Percentiles rank a stretch among this genome's conserved stretches.
These are phyloP conservation scores for Hsuehochloa calcarea DNA, from an alignment of 176 grass and related monocot genomes.

Conservation along the genomic window DNA sequence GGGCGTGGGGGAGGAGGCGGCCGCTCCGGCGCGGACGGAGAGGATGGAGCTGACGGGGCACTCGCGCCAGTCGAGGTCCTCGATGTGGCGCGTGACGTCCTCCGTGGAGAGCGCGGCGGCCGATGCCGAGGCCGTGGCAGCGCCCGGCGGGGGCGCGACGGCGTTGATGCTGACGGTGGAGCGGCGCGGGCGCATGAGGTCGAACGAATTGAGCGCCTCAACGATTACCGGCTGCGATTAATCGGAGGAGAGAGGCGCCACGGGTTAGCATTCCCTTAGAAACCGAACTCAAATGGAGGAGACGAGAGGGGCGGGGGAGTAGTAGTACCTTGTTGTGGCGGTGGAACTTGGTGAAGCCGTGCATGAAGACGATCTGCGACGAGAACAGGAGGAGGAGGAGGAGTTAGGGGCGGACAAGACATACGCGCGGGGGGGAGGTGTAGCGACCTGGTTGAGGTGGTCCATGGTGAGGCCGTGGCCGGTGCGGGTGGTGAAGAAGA, in stretches of 20 bases:
- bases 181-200: constrained; percentile 53
- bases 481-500: constrained; percentile 51
- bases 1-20: not conserved
- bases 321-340: constrained; percentile 35
- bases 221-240: constrained; percentile 37
- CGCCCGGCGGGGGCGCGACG: not conserved
- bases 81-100: constrained; percentile 44
- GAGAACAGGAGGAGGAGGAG: not conserved
- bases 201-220: constrained; percentile 46
- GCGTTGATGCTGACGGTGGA: constrained; percentile 45
- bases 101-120: constrained; percentile 40
- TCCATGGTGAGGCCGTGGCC: constrained; percentile 34
- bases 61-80: constrained; percentile 62
- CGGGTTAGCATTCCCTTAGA: not conserved
- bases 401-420: not conserved
- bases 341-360: constrained; percentile 51
- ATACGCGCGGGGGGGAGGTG: too few relatives aligned
- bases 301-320: not conserved
- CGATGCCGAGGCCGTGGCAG: not conserved
- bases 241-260: not conserved
- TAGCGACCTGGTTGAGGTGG: constrained; percentile 51
- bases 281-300: not conserved
- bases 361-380: constrained; percentile 64
- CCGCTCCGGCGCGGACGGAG: constrained; percentile 28
- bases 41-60: constrained; percentile 61